Base-by-base conservation (phyloP, 2,329 filamentous ascomycete species). In the Aureobasidium vineae region DNA sequence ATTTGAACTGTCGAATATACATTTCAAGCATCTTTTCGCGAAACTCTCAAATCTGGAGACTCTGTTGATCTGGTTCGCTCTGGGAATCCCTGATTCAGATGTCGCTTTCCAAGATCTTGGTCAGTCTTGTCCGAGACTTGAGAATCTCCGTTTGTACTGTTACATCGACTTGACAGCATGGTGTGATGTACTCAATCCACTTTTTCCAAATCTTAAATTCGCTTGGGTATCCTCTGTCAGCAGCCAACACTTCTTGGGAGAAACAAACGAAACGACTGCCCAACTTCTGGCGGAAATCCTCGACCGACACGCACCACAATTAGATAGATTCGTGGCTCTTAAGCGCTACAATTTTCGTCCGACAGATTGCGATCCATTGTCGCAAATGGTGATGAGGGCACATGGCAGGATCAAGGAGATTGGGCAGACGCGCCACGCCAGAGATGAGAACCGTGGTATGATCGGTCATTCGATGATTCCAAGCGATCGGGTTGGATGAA, bases 281-380 rank as follows among this genome's bases (percentile, higher is more conserved):
- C n/a, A 56, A 23, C 13, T 26, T 10, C 2, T 56, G 21, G 53
- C 53, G 1, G 36, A 26, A 11, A 19, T 56, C 6, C n/a, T 56
- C 6, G 23, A 59, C 15, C 23, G 23, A 43, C 23, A 59, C 16
- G 54, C 54, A 8, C 54, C 54, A 2, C 11, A 43, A 15, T 5
- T 59, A 10, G 54, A 59, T 11, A 59, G 54, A 45, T 59, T 59
- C 11, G 54, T 59, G 38, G 54, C 54, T 21, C 16, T 59, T 6
- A 31, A 59, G 16, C 41, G 38, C 15, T 59, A 59, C 19, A 19
- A 3, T 10, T 59, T 43, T 19, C 54, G 38, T 59, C 54, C 54
- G 2, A 43, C 23, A 3, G 38, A 21, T 41, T 40, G n/a, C 16
- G 36, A 43, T 13, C 6, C 21, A 23, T 16, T 59, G 16, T 59